phyloP scores from a whole-genome alignment of 2,329 filamentous ascomycete species.

The Aureobasidium leucospermi region DNA sequence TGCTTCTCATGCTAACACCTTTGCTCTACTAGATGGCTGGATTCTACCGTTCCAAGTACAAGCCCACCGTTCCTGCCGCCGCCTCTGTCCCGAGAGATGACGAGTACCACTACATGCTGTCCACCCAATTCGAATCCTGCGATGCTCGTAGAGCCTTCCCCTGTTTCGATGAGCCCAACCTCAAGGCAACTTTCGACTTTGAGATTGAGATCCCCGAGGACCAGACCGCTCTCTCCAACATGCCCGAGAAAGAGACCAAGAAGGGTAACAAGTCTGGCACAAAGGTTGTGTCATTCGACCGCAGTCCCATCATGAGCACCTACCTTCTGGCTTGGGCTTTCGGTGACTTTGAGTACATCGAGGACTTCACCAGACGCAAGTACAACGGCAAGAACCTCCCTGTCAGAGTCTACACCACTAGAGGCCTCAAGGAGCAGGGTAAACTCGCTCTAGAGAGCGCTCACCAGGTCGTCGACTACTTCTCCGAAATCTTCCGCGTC shows the following conservation, averaged over 20 bases:
- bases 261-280: slow-evolving; percentile 60
- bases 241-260: slow-evolving; percentile 72
- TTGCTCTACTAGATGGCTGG: slow-evolving; percentile 58
- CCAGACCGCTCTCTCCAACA: slow-evolving; percentile 86
- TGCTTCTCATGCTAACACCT: background rate
- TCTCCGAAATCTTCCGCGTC: slow-evolving; percentile 88
- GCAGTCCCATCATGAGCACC: slow-evolving; percentile 81
- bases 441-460: slow-evolving; percentile 84
- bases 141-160: slow-evolving; percentile 93
- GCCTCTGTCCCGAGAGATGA: slow-evolving; percentile 69
- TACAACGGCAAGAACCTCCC: slow-evolving; percentile 89
- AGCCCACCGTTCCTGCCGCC: slow-evolving; percentile 63
- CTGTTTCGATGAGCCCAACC: slow-evolving; percentile 95
- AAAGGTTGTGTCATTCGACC: slow-evolving; percentile 69
- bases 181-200: slow-evolving; percentile 94
- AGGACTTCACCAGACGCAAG: slow-evolving; percentile 78
- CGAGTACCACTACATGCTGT: slow-evolving; percentile 63
- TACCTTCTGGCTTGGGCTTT: slow-evolving; percentile 89
- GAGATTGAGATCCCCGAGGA: slow-evolving; percentile 85
- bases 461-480: slow-evolving; percentile 90
- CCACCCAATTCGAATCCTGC: slow-evolving; percentile 95
- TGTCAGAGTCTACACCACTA: slow-evolving; percentile 91
- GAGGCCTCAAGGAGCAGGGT: slow-evolving; percentile 88
- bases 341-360: slow-evolving; percentile 94
- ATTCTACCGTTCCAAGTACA: slow-evolving; percentile 93